These are phyloP conservation scores for Brettanomyces naardenensis DNA, from an alignment of 805 yeast species.

Conservation along the genomic window DNA sequence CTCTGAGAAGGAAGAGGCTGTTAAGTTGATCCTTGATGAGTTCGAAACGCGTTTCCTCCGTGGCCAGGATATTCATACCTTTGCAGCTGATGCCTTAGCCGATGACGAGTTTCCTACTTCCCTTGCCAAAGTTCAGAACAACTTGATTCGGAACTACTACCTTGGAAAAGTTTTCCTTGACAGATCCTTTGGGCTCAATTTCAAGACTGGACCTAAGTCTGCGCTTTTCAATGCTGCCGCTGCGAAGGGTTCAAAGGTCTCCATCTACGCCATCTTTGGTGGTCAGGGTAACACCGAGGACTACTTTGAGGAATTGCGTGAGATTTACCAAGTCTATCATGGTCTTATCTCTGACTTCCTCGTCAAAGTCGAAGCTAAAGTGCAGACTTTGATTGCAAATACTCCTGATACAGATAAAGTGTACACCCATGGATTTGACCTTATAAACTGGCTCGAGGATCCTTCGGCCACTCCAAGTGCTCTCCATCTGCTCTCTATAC, in stretches of 20 bases:
- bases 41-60: slow-evolving; percentile 75
- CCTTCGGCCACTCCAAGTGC: slow-evolving; percentile 84
- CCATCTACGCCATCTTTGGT: slow-evolving; percentile 83
- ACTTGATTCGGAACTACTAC: slow-evolving; percentile 73
- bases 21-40: slow-evolving; percentile 65
- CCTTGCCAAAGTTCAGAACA: slow-evolving; percentile 55
- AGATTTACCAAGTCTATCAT: slow-evolving; percentile 68
- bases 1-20: slow-evolving; percentile 42
- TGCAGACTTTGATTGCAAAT: slow-evolving; percentile 59
- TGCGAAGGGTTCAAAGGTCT: slow-evolving; percentile 51
- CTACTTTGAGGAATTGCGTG: slow-evolving; percentile 93
- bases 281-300: slow-evolving; percentile 99
- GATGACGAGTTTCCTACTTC: slow-evolving; percentile 59
- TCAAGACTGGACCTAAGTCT: slow-evolving; percentile 12
- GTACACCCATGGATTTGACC: slow-evolving; percentile 89
- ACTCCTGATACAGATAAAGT: slow-evolving; percentile 77
- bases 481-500: slow-evolving; percentile 83
- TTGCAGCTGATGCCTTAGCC: slow-evolving; percentile 65
- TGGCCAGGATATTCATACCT: slow-evolving; percentile 78
- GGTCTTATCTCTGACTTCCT: slow-evolving; percentile 70
- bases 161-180: slow-evolving; percentile 26
- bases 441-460: slow-evolving; percentile 77
- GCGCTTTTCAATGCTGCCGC: slow-evolving; percentile 61
- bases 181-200: slow-evolving; percentile 16
- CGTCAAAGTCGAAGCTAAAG: slow-evolving; percentile 56